Evolutionary conservation across 2,329 filamentous ascomycete species (phyloP), one percentile per base, ranked within the genome.

Genomic region (Pseudogymnoascus sp.): DNA sequence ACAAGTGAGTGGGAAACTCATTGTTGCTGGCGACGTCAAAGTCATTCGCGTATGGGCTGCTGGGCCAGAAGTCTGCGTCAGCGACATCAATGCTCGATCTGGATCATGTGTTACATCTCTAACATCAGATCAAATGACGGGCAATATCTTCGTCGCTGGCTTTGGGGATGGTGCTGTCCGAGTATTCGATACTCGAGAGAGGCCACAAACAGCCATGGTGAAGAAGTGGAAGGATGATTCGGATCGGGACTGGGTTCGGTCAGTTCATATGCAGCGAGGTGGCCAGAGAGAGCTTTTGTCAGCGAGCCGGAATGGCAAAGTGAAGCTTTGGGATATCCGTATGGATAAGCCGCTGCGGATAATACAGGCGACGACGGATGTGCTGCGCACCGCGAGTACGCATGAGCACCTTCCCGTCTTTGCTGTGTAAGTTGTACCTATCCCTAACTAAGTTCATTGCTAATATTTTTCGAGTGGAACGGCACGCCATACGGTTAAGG

Each of bases 341-440:
- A 91, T 91, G 86, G 89, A 95, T 67, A 82, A 83, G 68, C 87
- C 89, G 4, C 80, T 96, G 60, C 86, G 87, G 65, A 86, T 86
- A 1, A 89, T 93, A 70, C 82, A 86, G 72, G 87, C 89, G 5
- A 93, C 90, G 2, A 86, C 83, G 65, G 87, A 93, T 70, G 89
- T 89, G 7, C 82, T 96, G 65, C 86, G 92, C 63, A 96, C 91
- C 16, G 83, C 96, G 64, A 95, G 90, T 74, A 93, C 95, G 44
- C 95, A 99, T 75, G 95, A 99, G 76, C 95, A 99, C 76, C 85
- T 96, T 62, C 95, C 95, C 25, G 93, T 99, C 11, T 97, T 99
- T 79, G 91, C 91, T 69, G 86, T 93, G 89, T 93, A 87, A 82
- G 89, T 86, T 18, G n/a, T 21, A 18, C 23, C 12, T 36, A 28